Conservation (phyloP, 139 green algal genomes). For the Limnomonas spitsbergensis region DNA sequence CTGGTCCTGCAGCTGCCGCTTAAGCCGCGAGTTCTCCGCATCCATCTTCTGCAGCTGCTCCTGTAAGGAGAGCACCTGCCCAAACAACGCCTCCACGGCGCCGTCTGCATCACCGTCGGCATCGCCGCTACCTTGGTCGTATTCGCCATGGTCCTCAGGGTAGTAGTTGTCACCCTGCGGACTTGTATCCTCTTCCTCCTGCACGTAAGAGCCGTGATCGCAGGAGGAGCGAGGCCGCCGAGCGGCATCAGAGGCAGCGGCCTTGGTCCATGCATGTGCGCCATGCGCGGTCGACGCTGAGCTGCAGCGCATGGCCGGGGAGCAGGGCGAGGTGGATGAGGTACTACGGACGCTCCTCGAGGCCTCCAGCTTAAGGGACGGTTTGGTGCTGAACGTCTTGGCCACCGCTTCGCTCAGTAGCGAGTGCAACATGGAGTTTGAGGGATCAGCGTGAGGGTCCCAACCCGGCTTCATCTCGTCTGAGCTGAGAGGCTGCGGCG, state of each 20-base stretch:
- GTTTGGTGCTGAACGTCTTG: background rate
- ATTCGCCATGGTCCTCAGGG: background rate
- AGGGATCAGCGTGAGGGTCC: background rate
- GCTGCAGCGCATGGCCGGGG: too few relatives aligned
- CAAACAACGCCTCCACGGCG: background rate
- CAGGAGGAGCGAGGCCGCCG: too few relatives aligned
- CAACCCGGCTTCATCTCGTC: background rate
- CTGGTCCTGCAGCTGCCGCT: constrained; percentile 13
- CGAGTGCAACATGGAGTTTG: background rate
- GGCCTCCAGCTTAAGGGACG: too few relatives aligned
- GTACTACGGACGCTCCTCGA: too few relatives aligned
- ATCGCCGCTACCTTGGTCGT: too few relatives aligned
- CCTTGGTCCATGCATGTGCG: too few relatives aligned
- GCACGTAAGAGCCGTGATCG: too few relatives aligned
- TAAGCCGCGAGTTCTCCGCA: background rate
- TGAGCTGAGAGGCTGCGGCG: background rate
- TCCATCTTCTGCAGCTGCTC: constrained; percentile 9
- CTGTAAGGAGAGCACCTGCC: constrained; percentile 2
- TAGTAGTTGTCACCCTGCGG: background rate
- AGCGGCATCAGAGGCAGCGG: background rate
- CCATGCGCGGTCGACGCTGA: too few relatives aligned
- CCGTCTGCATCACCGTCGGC: background rate
- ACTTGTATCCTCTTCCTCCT: background rate
- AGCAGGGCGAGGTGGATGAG: too few relatives aligned
- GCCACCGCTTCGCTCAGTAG: constrained; percentile 5